These are phyloP conservation scores for Huntiella savannae DNA, from an alignment of 2,329 filamentous ascomycete genomes.

Conservation along the genomic window DNA sequence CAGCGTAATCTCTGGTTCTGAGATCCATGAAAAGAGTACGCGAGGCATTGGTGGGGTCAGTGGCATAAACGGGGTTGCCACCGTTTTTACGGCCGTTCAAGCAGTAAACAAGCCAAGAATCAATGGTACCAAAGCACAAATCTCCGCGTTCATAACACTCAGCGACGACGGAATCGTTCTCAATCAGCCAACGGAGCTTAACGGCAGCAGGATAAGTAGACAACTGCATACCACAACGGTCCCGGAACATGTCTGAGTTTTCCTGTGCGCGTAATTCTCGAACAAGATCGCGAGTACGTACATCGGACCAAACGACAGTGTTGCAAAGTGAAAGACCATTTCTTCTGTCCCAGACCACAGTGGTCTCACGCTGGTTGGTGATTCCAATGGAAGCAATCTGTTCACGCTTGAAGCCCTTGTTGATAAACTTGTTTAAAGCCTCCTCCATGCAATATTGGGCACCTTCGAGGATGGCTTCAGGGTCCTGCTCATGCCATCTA, in stretches of 20 bases:
- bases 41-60: slow-evolving; percentile 73
- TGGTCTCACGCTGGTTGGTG: slow-evolving; percentile 81
- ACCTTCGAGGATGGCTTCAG: slow-evolving; percentile 53
- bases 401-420: slow-evolving; percentile 45
- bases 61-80: slow-evolving; percentile 47
- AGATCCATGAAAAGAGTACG: slow-evolving; percentile 93
- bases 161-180: slow-evolving; percentile 48
- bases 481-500: slow-evolving; percentile 84
- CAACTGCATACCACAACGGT: slow-evolving; percentile 61
- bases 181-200: slow-evolving; percentile 68
- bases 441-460: slow-evolving; percentile 65
- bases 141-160: slow-evolving; percentile 58
- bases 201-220: slow-evolving; percentile 79
- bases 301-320: slow-evolving; percentile 82
- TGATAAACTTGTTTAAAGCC: slow-evolving; percentile 50
- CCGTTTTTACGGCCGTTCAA: slow-evolving; percentile 53
- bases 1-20: slow-evolving; percentile 60
- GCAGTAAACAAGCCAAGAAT: slow-evolving; percentile 73
- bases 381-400: slow-evolving; percentile 66
- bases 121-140: slow-evolving; percentile 70
- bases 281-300: slow-evolving; percentile 52
- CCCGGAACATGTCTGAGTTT: slow-evolving; percentile 48
- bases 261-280: slow-evolving; percentile 52
- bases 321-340: slow-evolving; percentile 69
- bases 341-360: slow-evolving; percentile 62